Conservation (phyloP, 768 basidiomycete genomes). For the Agaricus subrufescens region DNA sequence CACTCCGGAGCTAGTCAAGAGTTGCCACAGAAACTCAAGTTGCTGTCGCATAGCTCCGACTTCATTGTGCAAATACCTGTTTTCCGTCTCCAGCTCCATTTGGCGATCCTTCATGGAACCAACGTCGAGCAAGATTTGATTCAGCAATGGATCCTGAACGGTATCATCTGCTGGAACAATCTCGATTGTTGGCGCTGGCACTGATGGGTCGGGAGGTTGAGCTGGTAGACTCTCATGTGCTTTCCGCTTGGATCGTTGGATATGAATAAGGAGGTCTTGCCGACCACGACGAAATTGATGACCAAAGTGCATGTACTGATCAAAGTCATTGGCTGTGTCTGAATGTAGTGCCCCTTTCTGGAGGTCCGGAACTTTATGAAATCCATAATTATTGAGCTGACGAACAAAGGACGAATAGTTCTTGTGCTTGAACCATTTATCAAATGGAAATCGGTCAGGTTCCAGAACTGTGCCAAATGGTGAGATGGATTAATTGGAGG, state of each 20-base stretch:
- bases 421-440: constrained; percentile 97
- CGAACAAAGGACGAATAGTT: constrained; percentile 92
- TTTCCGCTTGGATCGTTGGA: constrained; percentile 46
- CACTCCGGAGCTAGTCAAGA: too few relatives aligned
- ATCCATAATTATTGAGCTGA: constrained; percentile 95
- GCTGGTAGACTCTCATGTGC: too few relatives aligned
- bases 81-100: too few relatives aligned
- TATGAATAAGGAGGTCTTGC: constrained; percentile 81
- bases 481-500: neutral
- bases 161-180: too few relatives aligned
- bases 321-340: constrained; percentile 76
- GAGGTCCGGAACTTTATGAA: constrained; percentile 94
- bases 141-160: too few relatives aligned
- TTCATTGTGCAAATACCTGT: too few relatives aligned
- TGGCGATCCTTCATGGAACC: too few relatives aligned
- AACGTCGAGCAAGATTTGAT: too few relatives aligned
- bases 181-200: constrained; percentile 38
- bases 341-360: constrained; percentile 89
- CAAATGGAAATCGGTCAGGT: constrained; percentile 86
- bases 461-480: constrained; percentile 40
- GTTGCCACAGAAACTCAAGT: too few relatives aligned
- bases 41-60: too few relatives aligned
- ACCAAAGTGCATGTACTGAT: constrained; percentile 86
- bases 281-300: constrained; percentile 78
- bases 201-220: too few relatives aligned